Conservation (phyloP, 352 stramenopile genomes). For the Pythium biforme region DNA sequence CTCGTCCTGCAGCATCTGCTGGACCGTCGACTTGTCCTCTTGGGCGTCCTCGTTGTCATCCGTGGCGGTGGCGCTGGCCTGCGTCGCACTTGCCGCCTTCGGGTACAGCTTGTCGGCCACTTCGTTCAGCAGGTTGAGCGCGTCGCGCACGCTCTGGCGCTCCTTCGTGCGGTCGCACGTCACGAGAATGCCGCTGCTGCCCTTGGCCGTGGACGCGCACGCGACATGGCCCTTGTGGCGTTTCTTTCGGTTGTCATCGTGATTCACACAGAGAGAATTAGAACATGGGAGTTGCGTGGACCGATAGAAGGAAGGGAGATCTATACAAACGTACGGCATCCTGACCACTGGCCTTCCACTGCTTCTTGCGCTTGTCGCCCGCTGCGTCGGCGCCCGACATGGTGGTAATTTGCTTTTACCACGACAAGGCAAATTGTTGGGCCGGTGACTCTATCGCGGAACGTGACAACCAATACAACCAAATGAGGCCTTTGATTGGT, state of each 20-base stretch:
- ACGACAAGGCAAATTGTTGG: no score
- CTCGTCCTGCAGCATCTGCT: conserved; percentile 71
- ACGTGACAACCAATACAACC: no score
- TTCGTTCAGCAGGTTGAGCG: conserved; percentile 76
- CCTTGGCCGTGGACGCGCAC: conserved; percentile 56
- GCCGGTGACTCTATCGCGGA: no score
- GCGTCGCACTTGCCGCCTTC: conserved; percentile 19
- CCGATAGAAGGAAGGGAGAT: background rate
- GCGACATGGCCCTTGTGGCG: conserved; percentile 54
- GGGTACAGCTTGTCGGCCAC: conserved; percentile 65
- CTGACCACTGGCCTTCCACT: conserved; percentile 35
- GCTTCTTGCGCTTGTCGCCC: conserved; percentile 55
- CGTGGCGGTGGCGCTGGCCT: conserved; percentile 20
- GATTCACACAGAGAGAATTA: background rate
- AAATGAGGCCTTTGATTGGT: background rate
- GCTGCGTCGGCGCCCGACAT: conserved; percentile 21
- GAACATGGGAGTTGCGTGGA: background rate
- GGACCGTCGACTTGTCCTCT: conserved; percentile 37
- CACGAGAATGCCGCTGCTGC: conserved; percentile 55
- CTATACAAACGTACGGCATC: conserved; percentile 15
- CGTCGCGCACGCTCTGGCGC: conserved; percentile 65
- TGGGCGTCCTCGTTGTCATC: conserved; percentile 18
- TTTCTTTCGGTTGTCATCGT: conserved; percentile 31
- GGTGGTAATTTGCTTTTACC: no score
- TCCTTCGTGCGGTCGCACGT: conserved; percentile 81